Conservation (phyloP, 2,329 filamentous ascomycete genomes). For the Aspergillus unguis region DNA sequence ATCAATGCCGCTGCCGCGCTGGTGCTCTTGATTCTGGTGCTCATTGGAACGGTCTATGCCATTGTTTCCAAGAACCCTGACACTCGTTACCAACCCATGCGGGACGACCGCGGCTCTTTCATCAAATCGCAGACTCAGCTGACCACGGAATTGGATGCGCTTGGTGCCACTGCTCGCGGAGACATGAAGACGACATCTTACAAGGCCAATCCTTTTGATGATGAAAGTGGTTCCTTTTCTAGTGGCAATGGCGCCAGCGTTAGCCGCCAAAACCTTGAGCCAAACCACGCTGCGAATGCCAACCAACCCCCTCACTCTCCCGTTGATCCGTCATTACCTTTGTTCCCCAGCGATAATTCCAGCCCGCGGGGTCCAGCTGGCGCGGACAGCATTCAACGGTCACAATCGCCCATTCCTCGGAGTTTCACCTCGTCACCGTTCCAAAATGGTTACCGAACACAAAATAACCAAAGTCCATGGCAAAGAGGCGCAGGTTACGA, state of each 20-base stretch:
- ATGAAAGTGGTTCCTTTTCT: slow-evolving; percentile 67
- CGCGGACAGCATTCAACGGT: slow-evolving; percentile 29
- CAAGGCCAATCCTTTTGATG: slow-evolving; percentile 61
- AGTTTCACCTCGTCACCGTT: slow-evolving; percentile 33
- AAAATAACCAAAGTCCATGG: slow-evolving; percentile 61
- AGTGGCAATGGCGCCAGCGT: slow-evolving; percentile 50
- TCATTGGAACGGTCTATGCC: slow-evolving; percentile 72
- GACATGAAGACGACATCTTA: slow-evolving; percentile 64
- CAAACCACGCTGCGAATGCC: slow-evolving; percentile 24
- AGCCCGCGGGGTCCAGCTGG: slow-evolving; percentile 40
- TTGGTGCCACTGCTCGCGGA: slow-evolving; percentile 83
- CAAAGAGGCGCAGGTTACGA: slow-evolving; percentile 65
- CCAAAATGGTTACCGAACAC: slow-evolving; percentile 40
- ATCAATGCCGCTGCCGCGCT: slow-evolving; percentile 80
- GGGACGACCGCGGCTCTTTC: slow-evolving; percentile 91
- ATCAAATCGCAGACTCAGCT: slow-evolving; percentile 93
- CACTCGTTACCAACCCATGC: slow-evolving; percentile 92
- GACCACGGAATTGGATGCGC: slow-evolving; percentile 81
- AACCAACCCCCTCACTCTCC: slow-evolving; percentile 49
- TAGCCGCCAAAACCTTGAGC: slow-evolving; percentile 45
- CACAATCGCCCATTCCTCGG: slow-evolving; percentile 34
- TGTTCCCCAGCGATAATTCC: slow-evolving; percentile 45
- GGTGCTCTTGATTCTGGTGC: slow-evolving; percentile 76
- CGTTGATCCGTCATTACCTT: slow-evolving; percentile 45
- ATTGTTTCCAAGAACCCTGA: slow-evolving; percentile 92